These are phyloP conservation scores for Leavenworthia alabamica DNA, from an alignment of 345 rosid genomes.

Conservation along the genomic window DNA sequence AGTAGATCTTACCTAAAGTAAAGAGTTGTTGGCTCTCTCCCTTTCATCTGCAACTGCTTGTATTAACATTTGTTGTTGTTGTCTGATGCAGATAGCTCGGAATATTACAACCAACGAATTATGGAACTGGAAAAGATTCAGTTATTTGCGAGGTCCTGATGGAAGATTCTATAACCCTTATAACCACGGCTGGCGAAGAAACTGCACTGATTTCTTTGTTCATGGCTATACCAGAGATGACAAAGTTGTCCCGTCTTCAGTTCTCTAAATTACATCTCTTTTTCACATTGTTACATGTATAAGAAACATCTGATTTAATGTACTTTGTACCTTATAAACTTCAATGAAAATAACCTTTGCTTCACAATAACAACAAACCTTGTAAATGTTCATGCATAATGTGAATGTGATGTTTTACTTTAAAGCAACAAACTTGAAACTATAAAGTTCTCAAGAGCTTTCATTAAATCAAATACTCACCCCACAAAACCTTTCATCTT, in stretches of 20 bases:
- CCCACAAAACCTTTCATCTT: constrained; percentile 43
- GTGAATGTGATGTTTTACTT: background rate
- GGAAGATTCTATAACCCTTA: constrained; percentile 88
- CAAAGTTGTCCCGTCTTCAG: constrained; percentile 64
- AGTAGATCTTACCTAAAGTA: constrained; percentile 7
- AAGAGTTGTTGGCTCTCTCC: background rate
- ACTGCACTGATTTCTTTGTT: constrained; percentile 72
- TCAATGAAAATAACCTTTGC: background rate
- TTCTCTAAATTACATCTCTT: constrained; percentile 43
- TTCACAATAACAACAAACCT: background rate
- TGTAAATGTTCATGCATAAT: background rate
- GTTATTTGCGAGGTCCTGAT: constrained; percentile 68
- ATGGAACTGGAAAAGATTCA: constrained; percentile 63
- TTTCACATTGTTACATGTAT: background rate
- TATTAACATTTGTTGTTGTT: constrained; percentile 3
- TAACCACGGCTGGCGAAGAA: constrained; percentile 82
- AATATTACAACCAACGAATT: constrained; percentile 87
- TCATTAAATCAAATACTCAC: background rate
- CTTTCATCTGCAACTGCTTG: background rate
- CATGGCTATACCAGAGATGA: constrained; percentile 66
- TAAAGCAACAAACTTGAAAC: background rate
- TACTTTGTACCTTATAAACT: background rate
- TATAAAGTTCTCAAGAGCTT: background rate
- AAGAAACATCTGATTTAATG: background rate
- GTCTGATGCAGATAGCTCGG: constrained; percentile 59